Conservation (phyloP, 768 basidiomycete species). For the Lactarius evosmus region DNA sequence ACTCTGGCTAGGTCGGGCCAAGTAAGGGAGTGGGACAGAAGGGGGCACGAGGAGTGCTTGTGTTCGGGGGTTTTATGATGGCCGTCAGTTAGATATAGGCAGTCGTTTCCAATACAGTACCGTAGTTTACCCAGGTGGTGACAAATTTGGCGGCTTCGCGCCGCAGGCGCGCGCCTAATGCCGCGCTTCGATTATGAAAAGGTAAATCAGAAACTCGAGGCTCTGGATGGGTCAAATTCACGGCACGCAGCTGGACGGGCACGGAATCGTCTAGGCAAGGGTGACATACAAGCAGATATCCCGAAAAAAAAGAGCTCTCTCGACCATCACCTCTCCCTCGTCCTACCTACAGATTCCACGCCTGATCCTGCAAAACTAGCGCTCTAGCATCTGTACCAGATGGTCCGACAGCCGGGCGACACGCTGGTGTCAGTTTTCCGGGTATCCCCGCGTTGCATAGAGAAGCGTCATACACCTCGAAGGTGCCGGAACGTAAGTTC, state of each 20-base stretch:
- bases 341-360: background rate
- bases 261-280: background rate
- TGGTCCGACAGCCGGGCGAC: constrained; percentile 43
- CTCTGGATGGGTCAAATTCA: background rate
- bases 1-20: background rate
- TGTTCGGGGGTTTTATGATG: background rate
- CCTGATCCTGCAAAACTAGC: background rate
- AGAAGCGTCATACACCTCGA: constrained; percentile 57
- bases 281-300: constrained; percentile 1
- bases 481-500: constrained; percentile 70
- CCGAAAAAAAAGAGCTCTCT: background rate
- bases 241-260: background rate
- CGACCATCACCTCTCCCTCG: background rate
- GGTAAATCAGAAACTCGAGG: background rate
- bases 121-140: background rate
- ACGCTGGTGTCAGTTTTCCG: constrained; percentile 7
- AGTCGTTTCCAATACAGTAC: background rate
- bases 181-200: background rate
- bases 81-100: too few relatives aligned
- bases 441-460: constrained; percentile 4
- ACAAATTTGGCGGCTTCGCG: background rate
- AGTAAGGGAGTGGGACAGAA: background rate
- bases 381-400: constrained; percentile 48
- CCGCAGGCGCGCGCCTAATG: background rate
- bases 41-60: background rate